These are phyloP conservation scores for Selaginella tamariscina DNA, from an alignment of 75 land plant genomes.

Conservation along the genomic window DNA sequence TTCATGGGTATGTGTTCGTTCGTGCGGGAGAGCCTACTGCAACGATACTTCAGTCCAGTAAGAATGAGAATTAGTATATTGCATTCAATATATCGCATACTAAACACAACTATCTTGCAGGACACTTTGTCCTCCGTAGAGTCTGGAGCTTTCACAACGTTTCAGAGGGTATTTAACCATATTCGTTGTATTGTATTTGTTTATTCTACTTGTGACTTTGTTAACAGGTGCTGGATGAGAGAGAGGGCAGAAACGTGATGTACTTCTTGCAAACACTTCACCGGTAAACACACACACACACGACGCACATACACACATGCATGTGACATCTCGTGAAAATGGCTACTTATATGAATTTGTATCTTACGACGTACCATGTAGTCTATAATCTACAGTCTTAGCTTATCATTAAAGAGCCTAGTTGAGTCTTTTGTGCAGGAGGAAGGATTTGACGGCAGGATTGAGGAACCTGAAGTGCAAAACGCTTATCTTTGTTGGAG, in stretches of 20 bases:
- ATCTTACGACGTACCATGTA: too few relatives aligned
- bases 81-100: too few relatives aligned
- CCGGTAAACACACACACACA: too few relatives aligned
- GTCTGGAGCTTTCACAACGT: neutral
- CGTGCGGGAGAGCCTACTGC: constrained; percentile 62
- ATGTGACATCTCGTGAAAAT: too few relatives aligned
- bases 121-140: neutral
- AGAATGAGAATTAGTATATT: too few relatives aligned
- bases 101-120: neutral
- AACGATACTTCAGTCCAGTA: constrained; percentile 88
- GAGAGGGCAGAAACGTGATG: constrained; percentile 59
- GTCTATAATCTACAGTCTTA: neutral
- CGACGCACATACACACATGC: too few relatives aligned
- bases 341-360: too few relatives aligned
- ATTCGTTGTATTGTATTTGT: too few relatives aligned
- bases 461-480: constrained; percentile 57
- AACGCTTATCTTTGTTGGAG: constrained; percentile 75
- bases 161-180: neutral
- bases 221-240: constrained; percentile 70
- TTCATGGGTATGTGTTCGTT: constrained; percentile 77
- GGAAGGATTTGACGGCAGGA: constrained; percentile 44
- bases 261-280: constrained; percentile 68
- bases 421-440: constrained; percentile 23
- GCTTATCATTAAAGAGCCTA: neutral
- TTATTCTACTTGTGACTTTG: neutral